phyloP scores from a whole-genome alignment of 371 early-diverging fungal species.

The Cokeromyces recurvatus region DNA sequence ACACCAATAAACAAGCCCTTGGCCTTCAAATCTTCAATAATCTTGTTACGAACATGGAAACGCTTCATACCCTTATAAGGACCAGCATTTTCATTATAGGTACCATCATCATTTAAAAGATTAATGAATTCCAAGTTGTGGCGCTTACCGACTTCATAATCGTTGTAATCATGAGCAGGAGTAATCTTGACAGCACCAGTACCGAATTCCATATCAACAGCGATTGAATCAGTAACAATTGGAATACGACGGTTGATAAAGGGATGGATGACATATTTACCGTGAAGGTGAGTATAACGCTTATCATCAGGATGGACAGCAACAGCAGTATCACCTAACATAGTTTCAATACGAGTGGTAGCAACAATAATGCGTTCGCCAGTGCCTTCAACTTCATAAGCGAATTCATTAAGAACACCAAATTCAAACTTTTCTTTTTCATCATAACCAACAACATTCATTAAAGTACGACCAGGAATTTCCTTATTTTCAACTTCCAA shows the following conservation, averaged over 20 bases:
- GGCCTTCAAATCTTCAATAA: conserved; percentile 84
- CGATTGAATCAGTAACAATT: conserved; percentile 89
- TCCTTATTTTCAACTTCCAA: conserved; percentile 97
- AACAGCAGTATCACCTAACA: conserved; percentile 98
- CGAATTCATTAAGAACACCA: conserved; percentile 96
- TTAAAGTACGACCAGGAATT: conserved; percentile 78
- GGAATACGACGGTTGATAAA: conserved; percentile 89
- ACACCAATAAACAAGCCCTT: conserved; percentile 87
- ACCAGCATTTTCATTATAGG: conserved; percentile 86
- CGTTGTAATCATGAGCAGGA: conserved; percentile 97
- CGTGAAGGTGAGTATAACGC: conserved; percentile 87
- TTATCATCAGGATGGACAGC: conserved; percentile 89
- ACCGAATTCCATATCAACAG: conserved; percentile 96
- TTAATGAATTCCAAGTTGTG: conserved; percentile 92
- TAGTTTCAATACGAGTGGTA: conserved; percentile 99
- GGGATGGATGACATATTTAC: conserved; percentile 95
- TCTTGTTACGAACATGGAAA: conserved; percentile 93
- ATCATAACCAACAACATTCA: conserved; percentile 90
- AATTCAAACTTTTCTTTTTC: conserved; percentile 93
- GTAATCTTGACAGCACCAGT: conserved; percentile 99
- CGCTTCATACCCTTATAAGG: conserved; percentile 90
- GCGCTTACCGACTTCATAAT: conserved; percentile 97
- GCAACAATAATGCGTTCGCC: conserved; percentile 92
- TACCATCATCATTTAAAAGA: conserved; percentile 96
- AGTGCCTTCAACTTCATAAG: conserved; percentile 78